Evolutionary conservation across 441 rosid genomes (phyloP), one percentile per base, ranked within the genome.

Genomic region (Croton laevigatus): DNA sequence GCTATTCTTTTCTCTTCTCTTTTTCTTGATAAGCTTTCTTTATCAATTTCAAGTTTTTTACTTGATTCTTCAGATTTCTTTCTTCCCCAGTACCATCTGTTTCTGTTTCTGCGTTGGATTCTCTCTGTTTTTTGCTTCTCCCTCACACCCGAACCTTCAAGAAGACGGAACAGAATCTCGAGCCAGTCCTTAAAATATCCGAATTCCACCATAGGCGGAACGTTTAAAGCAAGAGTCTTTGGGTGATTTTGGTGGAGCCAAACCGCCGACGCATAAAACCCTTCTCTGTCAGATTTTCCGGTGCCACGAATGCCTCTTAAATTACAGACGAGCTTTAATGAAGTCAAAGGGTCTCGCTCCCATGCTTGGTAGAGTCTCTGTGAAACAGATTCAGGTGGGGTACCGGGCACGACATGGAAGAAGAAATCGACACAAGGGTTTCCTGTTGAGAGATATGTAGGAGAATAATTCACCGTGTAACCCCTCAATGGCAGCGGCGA

Each of bases 341-440:
- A 57, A n/a, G 75, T 74, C 52, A 71, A 62, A 17, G 81, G 67
- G 48, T 78, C 27, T 44, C 71, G 71, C 1, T 22, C 10, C 78
- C 78, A 74, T 0, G 81, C 63, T 8, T 23, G 11, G 0, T 11
- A 27, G 60, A 78, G 76, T 13, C 67, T 57, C 5, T 58, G 12
- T 3, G 5, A 0, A 59, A 78, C n/a, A 16, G 68, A 71, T 3
- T 63, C 57, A 0, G 74, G 19, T 4, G 46, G 70, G 16, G 76
- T 42, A n/a, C 64, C 2, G 17, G 81, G 81, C 9, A 78, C 78
- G 8, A 71, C 71, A 37, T 78, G 79, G 71, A 78, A 78, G 67
- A 78, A 78, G 67, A 78, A 71, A 63, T 78, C 76, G 19, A 78
- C 73, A 38, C 81, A 78, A 1, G 76, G 76, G 13, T 78, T 75